Evolutionary conservation across 169 alveolate genomes (phyloP).

Genomic region (Cyclospora cayetanensis): DNA sequence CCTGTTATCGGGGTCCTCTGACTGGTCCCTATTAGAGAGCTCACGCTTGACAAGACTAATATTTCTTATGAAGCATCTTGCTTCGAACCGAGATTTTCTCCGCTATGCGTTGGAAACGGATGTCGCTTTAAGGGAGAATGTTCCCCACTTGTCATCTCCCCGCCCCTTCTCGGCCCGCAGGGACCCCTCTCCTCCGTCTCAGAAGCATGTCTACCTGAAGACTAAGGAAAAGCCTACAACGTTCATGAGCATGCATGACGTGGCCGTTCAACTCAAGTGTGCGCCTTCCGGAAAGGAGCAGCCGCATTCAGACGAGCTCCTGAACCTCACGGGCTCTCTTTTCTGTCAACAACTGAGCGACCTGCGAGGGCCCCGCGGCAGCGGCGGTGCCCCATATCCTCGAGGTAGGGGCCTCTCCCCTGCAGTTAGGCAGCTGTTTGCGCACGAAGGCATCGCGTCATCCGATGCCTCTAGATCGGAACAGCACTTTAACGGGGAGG

Average conservation of each 20-base stretch:
- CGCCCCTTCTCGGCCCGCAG: neutral
- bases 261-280: constrained; percentile 22
- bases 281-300: neutral
- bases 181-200: neutral
- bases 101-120: neutral
- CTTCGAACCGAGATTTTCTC: neutral
- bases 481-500: no score
- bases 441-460: no score
- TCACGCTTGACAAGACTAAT: neutral
- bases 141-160: neutral
- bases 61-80: neutral
- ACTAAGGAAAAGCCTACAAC: neutral
- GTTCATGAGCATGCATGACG: constrained; percentile 12
- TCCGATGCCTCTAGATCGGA: no score
- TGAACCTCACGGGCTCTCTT: constrained; percentile 36
- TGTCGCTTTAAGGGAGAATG: neutral
- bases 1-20: constrained; percentile 29
- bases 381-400: constrained; percentile 18
- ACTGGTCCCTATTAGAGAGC: constrained; percentile 58
- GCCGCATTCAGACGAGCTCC: neutral
- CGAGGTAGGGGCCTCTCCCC: neutral
- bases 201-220: neutral
- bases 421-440: constrained; percentile 22
- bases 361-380: neutral
- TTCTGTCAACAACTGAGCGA: neutral